Evolutionary conservation across 441 rosid species (phyloP).

Genomic region (Mallotus repandus): DNA sequence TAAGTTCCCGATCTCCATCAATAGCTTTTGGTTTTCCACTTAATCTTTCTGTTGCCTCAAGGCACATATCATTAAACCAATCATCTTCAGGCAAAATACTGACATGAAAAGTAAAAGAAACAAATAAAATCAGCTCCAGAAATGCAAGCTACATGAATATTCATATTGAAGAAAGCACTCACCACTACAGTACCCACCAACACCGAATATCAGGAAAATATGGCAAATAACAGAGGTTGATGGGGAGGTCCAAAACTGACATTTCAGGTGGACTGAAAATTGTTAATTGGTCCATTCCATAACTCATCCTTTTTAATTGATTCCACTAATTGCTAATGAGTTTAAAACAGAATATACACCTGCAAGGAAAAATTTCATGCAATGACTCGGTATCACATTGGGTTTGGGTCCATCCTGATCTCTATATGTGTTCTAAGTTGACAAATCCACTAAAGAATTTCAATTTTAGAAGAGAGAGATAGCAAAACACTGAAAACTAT

Average conservation of each 20-base stretch:
- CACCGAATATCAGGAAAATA: neutral
- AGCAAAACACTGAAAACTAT: neutral
- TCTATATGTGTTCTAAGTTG: neutral
- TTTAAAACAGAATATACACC: neutral
- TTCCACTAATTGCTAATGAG: neutral
- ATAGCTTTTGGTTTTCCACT: constrained; percentile 73
- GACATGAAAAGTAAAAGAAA: constrained; percentile 21
- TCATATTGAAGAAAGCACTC: constrained; percentile 2
- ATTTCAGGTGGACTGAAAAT: neutral
- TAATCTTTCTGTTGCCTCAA: constrained; percentile 77
- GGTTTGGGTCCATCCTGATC: neutral
- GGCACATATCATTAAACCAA: constrained; percentile 85
- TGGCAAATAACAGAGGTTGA: neutral
- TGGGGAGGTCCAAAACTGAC: neutral
- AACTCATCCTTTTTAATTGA: neutral
- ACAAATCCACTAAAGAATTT: no score
- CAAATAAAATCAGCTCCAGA: neutral
- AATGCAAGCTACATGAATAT: constrained; percentile 3
- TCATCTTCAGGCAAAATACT: constrained; percentile 91
- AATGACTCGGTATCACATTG: neutral
- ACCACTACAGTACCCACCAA: neutral
- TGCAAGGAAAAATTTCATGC: neutral
- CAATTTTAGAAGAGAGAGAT: neutral
- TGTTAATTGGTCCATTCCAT: neutral
- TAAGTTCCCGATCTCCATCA: constrained; percentile 65